phyloP scores from a whole-genome alignment of 2,329 filamentous ascomycete species.

The Aureobasidium lini region DNA sequence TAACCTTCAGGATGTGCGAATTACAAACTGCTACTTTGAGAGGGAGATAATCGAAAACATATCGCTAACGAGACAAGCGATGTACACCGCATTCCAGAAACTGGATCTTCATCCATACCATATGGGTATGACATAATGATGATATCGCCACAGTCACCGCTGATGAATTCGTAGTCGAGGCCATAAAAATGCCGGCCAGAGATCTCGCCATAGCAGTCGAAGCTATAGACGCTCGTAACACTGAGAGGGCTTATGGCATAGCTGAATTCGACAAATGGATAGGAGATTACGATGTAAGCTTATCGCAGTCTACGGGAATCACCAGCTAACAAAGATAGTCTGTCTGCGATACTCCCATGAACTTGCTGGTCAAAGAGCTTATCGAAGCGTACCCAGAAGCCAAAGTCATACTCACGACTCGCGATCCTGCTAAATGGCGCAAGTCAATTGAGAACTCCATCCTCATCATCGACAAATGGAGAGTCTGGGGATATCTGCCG shows the following conservation, averaged over 20 bases:
- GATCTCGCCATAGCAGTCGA: constrained; percentile 18
- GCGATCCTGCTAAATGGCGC: constrained; percentile 18
- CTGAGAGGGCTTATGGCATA: constrained; percentile 16
- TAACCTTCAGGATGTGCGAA: too few relatives aligned
- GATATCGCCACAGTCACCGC: neutral
- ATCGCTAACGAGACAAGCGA: neutral
- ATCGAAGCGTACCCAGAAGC: constrained; percentile 18
- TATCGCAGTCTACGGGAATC: neutral
- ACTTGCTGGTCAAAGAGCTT: constrained; percentile 16
- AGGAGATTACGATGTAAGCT: constrained; percentile 14
- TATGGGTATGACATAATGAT: constrained; percentile 10
- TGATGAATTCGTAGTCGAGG: constrained; percentile 7
- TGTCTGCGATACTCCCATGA: constrained; percentile 16
- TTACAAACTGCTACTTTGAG: neutral
- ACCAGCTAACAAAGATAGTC: constrained; percentile 5
- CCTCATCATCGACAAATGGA: neutral
- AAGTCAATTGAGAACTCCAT: constrained; percentile 2
- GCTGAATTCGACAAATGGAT: constrained; percentile 18
- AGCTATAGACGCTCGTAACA: constrained; percentile 16
- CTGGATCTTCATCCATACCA: constrained; percentile 16
- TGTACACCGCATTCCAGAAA: neutral
- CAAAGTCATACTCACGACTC: constrained; percentile 18
- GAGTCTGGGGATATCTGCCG: neutral
- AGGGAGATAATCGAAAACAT: neutral
- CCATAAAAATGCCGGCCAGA: constrained; percentile 14